These are phyloP conservation scores for Fragosphaeria purpurea DNA, from an alignment of 2,329 filamentous ascomycete genomes.

Conservation along the genomic window DNA sequence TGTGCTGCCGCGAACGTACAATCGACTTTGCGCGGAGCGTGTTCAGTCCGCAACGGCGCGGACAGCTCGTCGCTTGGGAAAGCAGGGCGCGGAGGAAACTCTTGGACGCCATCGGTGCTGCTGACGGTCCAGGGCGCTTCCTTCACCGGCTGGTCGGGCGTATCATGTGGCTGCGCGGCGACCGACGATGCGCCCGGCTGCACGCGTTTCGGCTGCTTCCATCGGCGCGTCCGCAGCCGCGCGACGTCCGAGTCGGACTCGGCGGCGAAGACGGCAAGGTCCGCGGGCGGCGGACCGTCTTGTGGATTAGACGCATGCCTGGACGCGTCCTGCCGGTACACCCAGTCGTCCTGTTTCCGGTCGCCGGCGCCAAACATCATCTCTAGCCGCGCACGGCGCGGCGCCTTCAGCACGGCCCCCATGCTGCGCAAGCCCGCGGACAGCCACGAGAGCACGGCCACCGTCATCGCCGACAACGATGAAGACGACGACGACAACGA, in stretches of 20 bases:
- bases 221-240: neutral
- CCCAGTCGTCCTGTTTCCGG: slow-evolving; percentile 20
- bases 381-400: slow-evolving; percentile 20
- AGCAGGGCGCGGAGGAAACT: slow-evolving; percentile 19
- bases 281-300: no score
- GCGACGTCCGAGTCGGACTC: neutral
- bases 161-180: no score
- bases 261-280: no score
- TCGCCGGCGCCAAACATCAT: slow-evolving; percentile 24
- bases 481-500: slow-evolving; percentile 19
- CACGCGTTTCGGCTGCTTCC: neutral
- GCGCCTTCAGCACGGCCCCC: slow-evolving; percentile 27
- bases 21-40: no score
- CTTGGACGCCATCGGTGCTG: neutral
- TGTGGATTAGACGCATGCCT: no score
- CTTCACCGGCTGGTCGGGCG: neutral
- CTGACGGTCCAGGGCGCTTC: no score
- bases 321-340: slow-evolving; percentile 18
- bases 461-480: slow-evolving; percentile 19
- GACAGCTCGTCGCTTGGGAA: slow-evolving; percentile 12
- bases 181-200: no score
- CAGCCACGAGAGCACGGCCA: slow-evolving; percentile 17
- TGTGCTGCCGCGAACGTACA: no score
- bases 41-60: neutral
- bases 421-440: slow-evolving; percentile 10